Base-by-base conservation (phyloP, 805 yeast species). In the Saturnispora galanensis region DNA sequence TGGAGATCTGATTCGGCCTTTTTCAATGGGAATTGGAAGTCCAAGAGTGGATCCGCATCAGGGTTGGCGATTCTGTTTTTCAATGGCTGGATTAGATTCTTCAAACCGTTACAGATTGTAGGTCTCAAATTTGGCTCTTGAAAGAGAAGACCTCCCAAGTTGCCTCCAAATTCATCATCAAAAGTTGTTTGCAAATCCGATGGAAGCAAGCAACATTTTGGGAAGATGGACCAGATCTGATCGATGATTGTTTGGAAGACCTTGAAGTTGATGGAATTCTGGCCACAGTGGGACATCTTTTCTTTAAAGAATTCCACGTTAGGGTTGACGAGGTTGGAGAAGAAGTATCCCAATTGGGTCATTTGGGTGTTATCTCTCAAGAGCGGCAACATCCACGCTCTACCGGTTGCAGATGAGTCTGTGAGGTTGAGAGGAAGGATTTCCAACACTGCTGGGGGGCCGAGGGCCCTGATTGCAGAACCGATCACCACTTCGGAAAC, bases 381-480 rank as follows among this genome's bases (percentile, higher is more conserved):
- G 31, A 93, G 60, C 10, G 98, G 98, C 51, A 93, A 72, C 54
- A 93, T 58, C 97, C 97, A 93, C 38, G 97, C 97, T 59, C 97
- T 77, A 38, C 97, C 97, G n/a, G 80, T 73, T 36, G 72, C 70
- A 30, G 66, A 63, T 5, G 81, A 76, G 38, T 73, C 72, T 29
- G 71, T 69, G 54, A 93, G 70, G 57, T 90, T 87, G 56, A 93
- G 69, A 6, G 99, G 97, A 31, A 93, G 69, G 4, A 74, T 67
- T 38, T 75, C 63, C 49, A 90, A 66, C 2, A 93, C 93, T 10
- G 71, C 76, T 53, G 84, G 94, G 9, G 97, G 96, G 2, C 98
- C 98, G 60, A 89, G 63, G 4, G 82, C 76, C 2, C 84, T 61
- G 45, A 93, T 78, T 1, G 94, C 88, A 31, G 87, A 76, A 13